Evolutionary conservation across 306 rosid genomes (phyloP).

Genomic region (Quercus robur): DNA sequence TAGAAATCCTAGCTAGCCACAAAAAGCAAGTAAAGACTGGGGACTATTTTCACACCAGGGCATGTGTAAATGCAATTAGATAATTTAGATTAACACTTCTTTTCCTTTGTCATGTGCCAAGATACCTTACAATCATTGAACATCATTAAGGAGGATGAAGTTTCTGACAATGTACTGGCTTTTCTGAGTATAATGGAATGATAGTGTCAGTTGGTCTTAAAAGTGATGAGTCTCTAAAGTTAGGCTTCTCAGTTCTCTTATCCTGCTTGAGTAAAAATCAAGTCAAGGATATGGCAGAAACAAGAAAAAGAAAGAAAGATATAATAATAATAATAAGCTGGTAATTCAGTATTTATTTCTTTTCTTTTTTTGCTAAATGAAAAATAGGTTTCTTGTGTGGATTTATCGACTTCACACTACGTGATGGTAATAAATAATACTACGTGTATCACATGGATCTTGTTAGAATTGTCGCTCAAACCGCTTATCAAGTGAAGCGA

Average conservation of each 20-base stretch:
- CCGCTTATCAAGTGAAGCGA: too few relatives aligned
- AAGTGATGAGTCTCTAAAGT: not conserved
- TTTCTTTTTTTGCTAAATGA: too few relatives aligned
- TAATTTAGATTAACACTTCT: not conserved
- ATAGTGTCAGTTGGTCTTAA: slow-evolving; percentile 5
- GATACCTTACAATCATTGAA: slow-evolving; percentile 35
- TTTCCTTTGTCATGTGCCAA: slow-evolving; percentile 30
- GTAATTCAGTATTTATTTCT: too few relatives aligned
- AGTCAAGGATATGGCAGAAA: slow-evolving; percentile 5
- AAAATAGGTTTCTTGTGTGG: too few relatives aligned
- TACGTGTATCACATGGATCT: rapidly evolving
- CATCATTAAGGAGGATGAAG: slow-evolving; percentile 10
- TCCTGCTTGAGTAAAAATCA: slow-evolving; percentile 20
- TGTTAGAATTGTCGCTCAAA: rapidly evolving
- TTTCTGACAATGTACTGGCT: slow-evolving; percentile 21
- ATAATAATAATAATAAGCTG: too few relatives aligned
- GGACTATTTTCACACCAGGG: slow-evolving; percentile 6
- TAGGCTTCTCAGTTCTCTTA: not conserved
- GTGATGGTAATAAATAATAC: too few relatives aligned
- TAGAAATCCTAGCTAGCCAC: not conserved
- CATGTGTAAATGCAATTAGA: slow-evolving; percentile 16
- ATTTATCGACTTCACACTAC: rapidly evolving
- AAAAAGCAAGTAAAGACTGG: not conserved
- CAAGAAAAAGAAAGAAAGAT: not conserved
- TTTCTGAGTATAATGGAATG: slow-evolving; percentile 16